Evolutionary conservation across 1,284 basidiomycete genomes (phyloP).

Genomic region (Heterobasidion annosum): DNA sequence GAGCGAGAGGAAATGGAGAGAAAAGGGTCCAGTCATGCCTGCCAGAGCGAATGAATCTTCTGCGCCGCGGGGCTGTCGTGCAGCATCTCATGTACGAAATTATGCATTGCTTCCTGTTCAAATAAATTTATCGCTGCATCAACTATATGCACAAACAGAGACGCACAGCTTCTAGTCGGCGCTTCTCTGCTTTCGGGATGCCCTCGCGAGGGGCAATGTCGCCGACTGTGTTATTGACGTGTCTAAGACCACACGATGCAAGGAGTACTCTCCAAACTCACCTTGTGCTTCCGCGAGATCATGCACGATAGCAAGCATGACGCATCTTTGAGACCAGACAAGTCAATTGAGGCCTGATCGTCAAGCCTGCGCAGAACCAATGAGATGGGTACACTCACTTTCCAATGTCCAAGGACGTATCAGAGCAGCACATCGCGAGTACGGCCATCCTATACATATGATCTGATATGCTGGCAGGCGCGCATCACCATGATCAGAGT

Average conservation of each 20-base stretch:
- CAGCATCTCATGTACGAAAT: conserved; percentile 86
- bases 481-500: neutral
- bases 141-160: neutral
- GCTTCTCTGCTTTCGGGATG: conserved; percentile 78
- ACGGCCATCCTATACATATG: conserved; percentile 98
- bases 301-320: conserved; percentile 87
- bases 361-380: neutral
- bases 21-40: conserved; percentile 32
- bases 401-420: conserved; percentile 62
- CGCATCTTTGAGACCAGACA: conserved; percentile 47
- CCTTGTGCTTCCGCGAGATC: conserved; percentile 95
- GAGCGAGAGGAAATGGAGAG: neutral
- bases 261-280: conserved; percentile 13
- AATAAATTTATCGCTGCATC: neutral
- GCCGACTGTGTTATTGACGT: conserved; percentile 51
- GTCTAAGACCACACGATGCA: neutral
- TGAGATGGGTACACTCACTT: conserved; percentile 39
- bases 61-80: conserved; percentile 74
- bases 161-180: conserved; percentile 59
- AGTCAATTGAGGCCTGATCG: neutral
- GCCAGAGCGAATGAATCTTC: conserved; percentile 74
- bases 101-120: conserved; percentile 79
- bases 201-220: conserved; percentile 91
- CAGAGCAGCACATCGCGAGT: conserved; percentile 77
- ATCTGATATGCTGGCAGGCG: conserved; percentile 70